phyloP scores from a whole-genome alignment of 768 basidiomycete species.

The Trametopsis cervina region DNA sequence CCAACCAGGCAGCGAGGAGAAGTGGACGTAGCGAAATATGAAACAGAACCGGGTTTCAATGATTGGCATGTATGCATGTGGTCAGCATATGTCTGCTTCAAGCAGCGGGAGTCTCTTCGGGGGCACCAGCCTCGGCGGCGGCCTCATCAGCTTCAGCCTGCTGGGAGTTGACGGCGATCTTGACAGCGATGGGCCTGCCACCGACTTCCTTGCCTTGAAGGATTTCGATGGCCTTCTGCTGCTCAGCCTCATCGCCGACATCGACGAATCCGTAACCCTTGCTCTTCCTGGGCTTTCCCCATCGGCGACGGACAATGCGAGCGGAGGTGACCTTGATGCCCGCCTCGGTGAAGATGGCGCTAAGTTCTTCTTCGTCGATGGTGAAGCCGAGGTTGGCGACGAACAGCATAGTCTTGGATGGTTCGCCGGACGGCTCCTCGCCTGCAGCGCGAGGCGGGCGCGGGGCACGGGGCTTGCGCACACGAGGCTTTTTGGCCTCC shows the following conservation, averaged over 20 bases:
- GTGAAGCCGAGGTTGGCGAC: constrained; percentile 97
- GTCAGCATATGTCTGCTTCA: constrained; percentile 9
- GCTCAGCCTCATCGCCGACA: constrained; percentile 81
- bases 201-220: constrained; percentile 85
- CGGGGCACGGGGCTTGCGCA: constrained; percentile 50
- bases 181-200: constrained; percentile 84
- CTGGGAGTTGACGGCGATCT: constrained; percentile 87
- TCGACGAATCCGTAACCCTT: constrained; percentile 99
- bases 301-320: constrained; percentile 82
- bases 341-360: constrained; percentile 78
- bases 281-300: constrained; percentile 79
- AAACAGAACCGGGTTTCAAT: neutral
- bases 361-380: constrained; percentile 79
- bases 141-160: constrained; percentile 47
- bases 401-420: constrained; percentile 85
- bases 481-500: constrained; percentile 37
- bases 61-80: constrained; percentile 5
- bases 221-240: constrained; percentile 83
- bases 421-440: constrained; percentile 82
- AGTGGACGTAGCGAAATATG: constrained; percentile 1
- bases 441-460: constrained; percentile 65
- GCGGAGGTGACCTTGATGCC: constrained; percentile 79
- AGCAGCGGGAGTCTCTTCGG: constrained; percentile 12
- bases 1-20: constrained; percentile 3
- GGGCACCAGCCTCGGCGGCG: constrained; percentile 20